Evolutionary conservation across 805 yeast species (phyloP), one percentile per base, ranked within the genome.

Genomic region (Lipomyces spencermartinsiae): DNA sequence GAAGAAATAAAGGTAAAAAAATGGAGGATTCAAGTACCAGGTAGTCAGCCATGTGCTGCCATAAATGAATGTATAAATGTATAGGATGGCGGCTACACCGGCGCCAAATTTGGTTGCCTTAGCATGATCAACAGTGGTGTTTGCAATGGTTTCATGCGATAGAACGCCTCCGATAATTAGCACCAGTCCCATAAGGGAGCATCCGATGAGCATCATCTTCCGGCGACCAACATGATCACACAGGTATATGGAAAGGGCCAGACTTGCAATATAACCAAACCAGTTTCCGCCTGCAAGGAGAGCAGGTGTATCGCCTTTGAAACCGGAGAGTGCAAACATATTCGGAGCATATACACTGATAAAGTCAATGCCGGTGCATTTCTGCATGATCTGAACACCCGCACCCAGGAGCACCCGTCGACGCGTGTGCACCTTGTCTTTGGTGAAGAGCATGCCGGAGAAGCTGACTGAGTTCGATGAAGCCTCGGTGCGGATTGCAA

Each of bases 201-300:
- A 25, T 25, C 29, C 29, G 3, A 25, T 25, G 29, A 25, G 29
- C 29, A 25, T 25, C 29, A 25, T 25, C 33, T 85, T 84, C 79
- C 93, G 85, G 83, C 95, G 87, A 75, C 93, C 94, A 46, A 88
- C 46, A 12, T 61, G 60, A 39, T 67, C 70, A 31, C 65, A 59
- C 69, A 65, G 8, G 66, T 62, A 58, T 63, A 63, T 16, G 63
- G 53, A 16, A 60, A 62, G 12, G 66, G 58, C 34, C 58, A 35
- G 29, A 65, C 63, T 59, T 57, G 63, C 29, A 37, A 65, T 12
- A 65, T 54, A 55, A 57, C 63, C 46, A 55, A 51, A n/a, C 66
- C 65, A 10, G 29, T 25, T 25, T 25, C 66, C 67, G 39, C 63
- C 39, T 34, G 62, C 68, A 16, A 65, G 49, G 57, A 65, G 33